Conservation (phyloP, 352 stramenopile species). For the Phytophthora sansomeana region DNA sequence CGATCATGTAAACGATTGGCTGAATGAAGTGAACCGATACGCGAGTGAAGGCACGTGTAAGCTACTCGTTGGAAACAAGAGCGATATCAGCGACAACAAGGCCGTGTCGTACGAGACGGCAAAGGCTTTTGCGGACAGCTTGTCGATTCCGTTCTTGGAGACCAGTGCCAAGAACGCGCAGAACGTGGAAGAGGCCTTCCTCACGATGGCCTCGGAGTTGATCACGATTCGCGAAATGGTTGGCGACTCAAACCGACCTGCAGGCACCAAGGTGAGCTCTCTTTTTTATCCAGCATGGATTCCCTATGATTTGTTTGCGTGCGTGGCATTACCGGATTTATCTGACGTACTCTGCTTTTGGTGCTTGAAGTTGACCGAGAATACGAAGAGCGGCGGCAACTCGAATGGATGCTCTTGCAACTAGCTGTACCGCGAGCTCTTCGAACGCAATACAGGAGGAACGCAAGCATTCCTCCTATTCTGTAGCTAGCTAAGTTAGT, state of each 20-base stretch:
- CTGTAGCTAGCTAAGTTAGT: slow-evolving; percentile 27
- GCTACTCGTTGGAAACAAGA: slow-evolving; percentile 99
- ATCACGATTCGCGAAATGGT: slow-evolving; percentile 93
- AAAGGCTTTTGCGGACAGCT: slow-evolving; percentile 96
- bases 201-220: slow-evolving; percentile 99
- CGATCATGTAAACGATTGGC: slow-evolving; percentile 99
- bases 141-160: slow-evolving; percentile 99
- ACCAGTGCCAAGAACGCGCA: slow-evolving; percentile 98
- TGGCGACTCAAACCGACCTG: slow-evolving; percentile 71
- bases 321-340: slow-evolving; percentile 9
- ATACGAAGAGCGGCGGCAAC: slow-evolving; percentile 43
- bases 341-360: slow-evolving; percentile 21
- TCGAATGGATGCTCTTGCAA: slow-evolving; percentile 52
- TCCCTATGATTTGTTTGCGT: neutral
- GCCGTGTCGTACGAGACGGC: slow-evolving; percentile 97
- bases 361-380: slow-evolving; percentile 44
- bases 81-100: slow-evolving; percentile 97
- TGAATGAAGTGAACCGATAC: slow-evolving; percentile 99
- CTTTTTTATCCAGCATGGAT: slow-evolving; percentile 14
- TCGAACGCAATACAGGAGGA: slow-evolving; percentile 5
- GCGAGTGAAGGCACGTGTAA: slow-evolving; percentile 99
- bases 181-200: slow-evolving; percentile 99
- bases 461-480: slow-evolving; percentile 6
- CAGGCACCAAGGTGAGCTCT: slow-evolving; percentile 65
- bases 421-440: slow-evolving; percentile 22